Evolutionary conservation across 495 filamentous ascomycete genomes (phyloP), one percentile per base, ranked within the genome.

Genomic region (Xanthoparmelia taractica): DNA sequence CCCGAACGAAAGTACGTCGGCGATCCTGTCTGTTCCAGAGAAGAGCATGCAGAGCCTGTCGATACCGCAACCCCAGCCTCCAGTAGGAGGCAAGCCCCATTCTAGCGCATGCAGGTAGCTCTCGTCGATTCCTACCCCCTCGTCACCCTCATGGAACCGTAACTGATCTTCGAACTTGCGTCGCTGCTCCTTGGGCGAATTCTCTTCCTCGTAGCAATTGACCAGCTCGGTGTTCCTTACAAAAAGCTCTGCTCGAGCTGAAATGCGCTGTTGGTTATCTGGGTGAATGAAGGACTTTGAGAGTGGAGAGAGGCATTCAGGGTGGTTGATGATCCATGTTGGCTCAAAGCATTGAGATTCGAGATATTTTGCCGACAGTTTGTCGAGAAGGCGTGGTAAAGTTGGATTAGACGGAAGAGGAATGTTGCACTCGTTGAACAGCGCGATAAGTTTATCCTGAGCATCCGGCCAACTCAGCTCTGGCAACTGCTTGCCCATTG

Each of bases 121-220:
- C 76, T 96, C 89, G 68, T 98, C 94, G 17, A 96, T 73, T 17
- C 66, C 73, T 3, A 73, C 70, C 56, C 77, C 76, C 54, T 73
- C 70, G 38, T 75, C 57, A 27, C 52, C 67, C 20, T 65, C 67
- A 6, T 67, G 65, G 4, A 66, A 59, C 20, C 57, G 48, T 20
- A 83, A 64, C 69, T 89, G 87, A 63, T 82, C 78, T 62, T 80
- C 73, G 60, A 98, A 93, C 73, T 97, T 98, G 59, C 85, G 79
- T 29, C 90, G 80, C 73, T 98, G 94, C 63, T 87, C 89, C 36
- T 85, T 85, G 0, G 94, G 95, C 52, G 89, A 89, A 74, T 97
- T 98, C 75, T 98, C 94, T 76, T 98, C 94, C 75, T 98, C 94
- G 77, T 98, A 98, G 69, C 88, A 90, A 73, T 98, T 98, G 12